Conservation (phyloP, 441 rosid genomes). For the Gossypium schwendimanii region DNA sequence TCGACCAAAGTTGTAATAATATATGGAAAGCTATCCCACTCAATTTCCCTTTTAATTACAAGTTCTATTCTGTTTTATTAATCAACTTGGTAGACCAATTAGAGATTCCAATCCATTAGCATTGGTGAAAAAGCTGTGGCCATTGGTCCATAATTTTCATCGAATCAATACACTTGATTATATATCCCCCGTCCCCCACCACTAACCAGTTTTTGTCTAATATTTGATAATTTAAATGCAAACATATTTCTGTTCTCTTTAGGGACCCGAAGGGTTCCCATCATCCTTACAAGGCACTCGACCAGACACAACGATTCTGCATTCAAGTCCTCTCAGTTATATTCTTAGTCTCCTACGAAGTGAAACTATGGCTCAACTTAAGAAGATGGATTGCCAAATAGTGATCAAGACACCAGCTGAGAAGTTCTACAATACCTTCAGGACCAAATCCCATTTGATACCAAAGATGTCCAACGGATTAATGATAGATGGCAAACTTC, state of each 20-base stretch:
- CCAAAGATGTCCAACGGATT: background rate
- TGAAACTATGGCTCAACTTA: slow-evolving; percentile 9
- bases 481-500: background rate
- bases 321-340: background rate
- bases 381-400: background rate
- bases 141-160: background rate
- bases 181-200: background rate
- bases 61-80: background rate
- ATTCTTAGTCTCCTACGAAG: background rate
- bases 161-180: background rate
- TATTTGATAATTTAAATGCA: background rate
- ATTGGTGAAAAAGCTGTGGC: background rate
- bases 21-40: background rate
- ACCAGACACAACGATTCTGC: background rate
- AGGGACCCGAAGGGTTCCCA: background rate
- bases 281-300: background rate
- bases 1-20: background rate
- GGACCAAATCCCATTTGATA: background rate
- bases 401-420: slow-evolving; percentile 11
- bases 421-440: background rate
- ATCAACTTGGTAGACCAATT: background rate
- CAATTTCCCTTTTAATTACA: background rate
- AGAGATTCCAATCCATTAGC: background rate
- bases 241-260: background rate
- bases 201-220: no score